Conservation (phyloP, 305 asterid species). For the Fraxinus ornus region DNA sequence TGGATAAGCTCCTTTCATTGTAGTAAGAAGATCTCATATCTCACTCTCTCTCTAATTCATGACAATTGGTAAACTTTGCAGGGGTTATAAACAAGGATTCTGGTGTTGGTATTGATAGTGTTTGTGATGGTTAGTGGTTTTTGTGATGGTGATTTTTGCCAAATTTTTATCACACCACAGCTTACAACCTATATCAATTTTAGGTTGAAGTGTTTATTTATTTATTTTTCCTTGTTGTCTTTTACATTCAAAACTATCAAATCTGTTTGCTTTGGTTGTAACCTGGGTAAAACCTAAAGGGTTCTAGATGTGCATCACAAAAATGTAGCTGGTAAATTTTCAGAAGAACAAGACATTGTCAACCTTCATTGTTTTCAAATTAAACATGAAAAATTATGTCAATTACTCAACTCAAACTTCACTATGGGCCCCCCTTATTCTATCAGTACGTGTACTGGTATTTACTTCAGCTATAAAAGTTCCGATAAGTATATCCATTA, state of each 20-base stretch:
- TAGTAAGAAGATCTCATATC: not conserved
- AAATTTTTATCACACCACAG: not conserved
- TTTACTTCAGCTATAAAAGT: not conserved
- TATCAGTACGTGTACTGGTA: not conserved
- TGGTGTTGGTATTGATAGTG: not conserved
- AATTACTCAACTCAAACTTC: not conserved
- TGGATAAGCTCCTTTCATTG: not conserved
- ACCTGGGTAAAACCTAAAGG: not conserved
- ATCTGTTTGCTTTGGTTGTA: not conserved
- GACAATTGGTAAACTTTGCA: not conserved
- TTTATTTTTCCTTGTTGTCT: not conserved
- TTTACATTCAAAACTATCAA: not conserved
- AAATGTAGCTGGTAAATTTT: not conserved
- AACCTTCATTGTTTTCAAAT: not conserved
- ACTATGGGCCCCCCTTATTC: not conserved
- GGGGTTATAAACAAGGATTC: not conserved
- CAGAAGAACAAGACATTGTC: not conserved
- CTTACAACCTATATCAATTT: not conserved
- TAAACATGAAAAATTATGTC: not conserved
- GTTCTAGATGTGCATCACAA: not conserved
- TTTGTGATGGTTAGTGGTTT: not conserved
- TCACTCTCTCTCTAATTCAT: not conserved
- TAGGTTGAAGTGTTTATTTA: not conserved
- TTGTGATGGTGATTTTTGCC: not conserved
- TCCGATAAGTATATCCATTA: not conserved